A percentile compares a stretch with the other conserved stretches of the same genome.
Conservation (phyloP, 352 stramenopile genomes). For the Pythium dissotocum region DNA sequence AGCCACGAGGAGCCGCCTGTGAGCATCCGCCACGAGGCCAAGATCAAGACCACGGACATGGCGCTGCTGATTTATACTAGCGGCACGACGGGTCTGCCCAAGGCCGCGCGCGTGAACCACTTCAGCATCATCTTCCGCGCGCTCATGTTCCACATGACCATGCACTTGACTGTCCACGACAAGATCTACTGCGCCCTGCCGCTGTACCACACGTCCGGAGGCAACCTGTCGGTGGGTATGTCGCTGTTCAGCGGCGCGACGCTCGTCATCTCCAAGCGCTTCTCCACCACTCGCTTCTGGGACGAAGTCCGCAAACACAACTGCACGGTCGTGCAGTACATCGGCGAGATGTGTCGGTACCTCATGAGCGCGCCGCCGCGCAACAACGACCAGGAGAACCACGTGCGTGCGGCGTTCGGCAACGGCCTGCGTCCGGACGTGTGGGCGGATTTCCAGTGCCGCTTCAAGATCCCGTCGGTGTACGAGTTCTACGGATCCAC, state of each 20-base stretch:
- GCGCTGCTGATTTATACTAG: slow-evolving; percentile 85
- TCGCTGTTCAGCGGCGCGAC: slow-evolving; percentile 76
- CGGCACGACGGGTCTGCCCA: slow-evolving; percentile 81
- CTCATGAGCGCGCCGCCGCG: slow-evolving; percentile 57
- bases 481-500: slow-evolving; percentile 94
- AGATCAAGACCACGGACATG: slow-evolving; percentile 61
- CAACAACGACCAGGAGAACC: slow-evolving; percentile 61
- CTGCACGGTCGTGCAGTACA: slow-evolving; percentile 88
- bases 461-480: slow-evolving; percentile 84
- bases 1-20: slow-evolving; percentile 31
- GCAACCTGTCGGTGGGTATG: slow-evolving; percentile 77
- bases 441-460: slow-evolving; percentile 85
- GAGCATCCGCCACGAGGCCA: slow-evolving; percentile 30
- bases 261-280: slow-evolving; percentile 73
- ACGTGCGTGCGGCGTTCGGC: slow-evolving; percentile 83
- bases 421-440: slow-evolving; percentile 91
- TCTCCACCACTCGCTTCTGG: slow-evolving; percentile 80
- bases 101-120: slow-evolving; percentile 77
- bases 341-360: slow-evolving; percentile 90
- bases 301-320: slow-evolving; percentile 67
- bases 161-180: slow-evolving; percentile 58
- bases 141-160: slow-evolving; percentile 56
- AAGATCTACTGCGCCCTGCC: slow-evolving; percentile 80
- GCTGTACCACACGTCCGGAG: slow-evolving; percentile 84
- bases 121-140: slow-evolving; percentile 69